A percentile compares a stretch with the other conserved stretches of the same genome.
These are phyloP conservation scores for Pisolithus thermaeus DNA, from an alignment of 1,284 basidiomycete species.

Conservation along the genomic window DNA sequence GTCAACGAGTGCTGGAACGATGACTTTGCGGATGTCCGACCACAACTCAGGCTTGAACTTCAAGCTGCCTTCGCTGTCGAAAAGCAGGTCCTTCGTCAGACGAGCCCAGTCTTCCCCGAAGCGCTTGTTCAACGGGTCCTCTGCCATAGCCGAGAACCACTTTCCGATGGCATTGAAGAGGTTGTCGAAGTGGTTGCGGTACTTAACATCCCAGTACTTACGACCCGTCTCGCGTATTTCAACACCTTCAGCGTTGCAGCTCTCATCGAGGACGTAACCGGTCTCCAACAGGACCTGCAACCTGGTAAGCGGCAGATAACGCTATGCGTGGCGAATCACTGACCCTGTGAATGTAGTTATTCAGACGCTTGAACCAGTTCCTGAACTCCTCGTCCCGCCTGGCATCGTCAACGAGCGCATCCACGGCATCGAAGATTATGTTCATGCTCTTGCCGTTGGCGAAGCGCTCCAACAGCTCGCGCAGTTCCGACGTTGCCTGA, in stretches of 20 bases:
- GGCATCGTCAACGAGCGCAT: constrained; percentile 73
- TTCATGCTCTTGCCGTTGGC: constrained; percentile 72
- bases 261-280: constrained; percentile 83
- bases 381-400: constrained; percentile 72
- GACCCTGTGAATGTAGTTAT: constrained; percentile 64
- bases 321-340: constrained; percentile 10
- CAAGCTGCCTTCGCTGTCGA: constrained; percentile 73
- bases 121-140: constrained; percentile 78
- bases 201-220: constrained; percentile 80
- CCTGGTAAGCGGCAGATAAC: background rate
- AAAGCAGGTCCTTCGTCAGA: constrained; percentile 77
- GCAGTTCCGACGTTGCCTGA: constrained; percentile 60
- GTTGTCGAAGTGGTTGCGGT: constrained; percentile 77
- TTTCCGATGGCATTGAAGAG: constrained; percentile 65
- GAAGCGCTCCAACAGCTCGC: constrained; percentile 86
- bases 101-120: constrained; percentile 83
- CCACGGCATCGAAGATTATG: constrained; percentile 66
- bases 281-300: constrained; percentile 72
- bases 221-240: constrained; percentile 67
- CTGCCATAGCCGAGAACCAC: constrained; percentile 81
- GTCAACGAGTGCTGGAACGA: constrained; percentile 76
- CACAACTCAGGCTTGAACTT: constrained; percentile 89
- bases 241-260: constrained; percentile 58
- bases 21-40: constrained; percentile 79
- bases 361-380: constrained; percentile 70